Evolutionary conservation across 78 protist genomes (phyloP).

Genomic region (Salpingoeca rosetta): DNA sequence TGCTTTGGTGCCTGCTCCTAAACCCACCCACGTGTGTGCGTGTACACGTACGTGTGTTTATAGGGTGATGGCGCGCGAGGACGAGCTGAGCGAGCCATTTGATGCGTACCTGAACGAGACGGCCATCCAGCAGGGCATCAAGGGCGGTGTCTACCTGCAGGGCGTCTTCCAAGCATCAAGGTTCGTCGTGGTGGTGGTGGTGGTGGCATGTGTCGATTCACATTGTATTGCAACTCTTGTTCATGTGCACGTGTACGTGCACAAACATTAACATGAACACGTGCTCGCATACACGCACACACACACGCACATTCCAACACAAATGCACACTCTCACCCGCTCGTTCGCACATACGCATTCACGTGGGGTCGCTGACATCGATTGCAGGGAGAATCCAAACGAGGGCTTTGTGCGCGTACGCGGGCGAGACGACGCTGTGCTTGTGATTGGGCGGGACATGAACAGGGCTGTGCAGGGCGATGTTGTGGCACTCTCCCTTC

Average conservation of each 20-base stretch:
- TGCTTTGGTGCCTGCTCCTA: background rate
- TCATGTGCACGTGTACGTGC: too few relatives aligned
- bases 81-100: background rate
- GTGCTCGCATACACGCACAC: too few relatives aligned
- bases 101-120: background rate
- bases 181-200: too few relatives aligned
- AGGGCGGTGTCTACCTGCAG: background rate
- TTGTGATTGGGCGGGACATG: background rate
- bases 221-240: too few relatives aligned
- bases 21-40: background rate
- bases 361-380: too few relatives aligned
- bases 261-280: too few relatives aligned
- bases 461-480: constrained; percentile 40
- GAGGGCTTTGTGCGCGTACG: background rate
- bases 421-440: background rate
- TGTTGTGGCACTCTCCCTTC: constrained; percentile 17
- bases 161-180: background rate
- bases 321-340: too few relatives aligned
- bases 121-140: background rate
- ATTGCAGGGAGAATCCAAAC: background rate
- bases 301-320: too few relatives aligned
- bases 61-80: background rate
- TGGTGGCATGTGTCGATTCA: too few relatives aligned
- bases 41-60: background rate
- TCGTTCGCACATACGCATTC: too few relatives aligned